These are phyloP conservation scores for Syncephalastrum sp. DNA, from an alignment of 371 early-diverging fungal genomes.

Conservation along the genomic window DNA sequence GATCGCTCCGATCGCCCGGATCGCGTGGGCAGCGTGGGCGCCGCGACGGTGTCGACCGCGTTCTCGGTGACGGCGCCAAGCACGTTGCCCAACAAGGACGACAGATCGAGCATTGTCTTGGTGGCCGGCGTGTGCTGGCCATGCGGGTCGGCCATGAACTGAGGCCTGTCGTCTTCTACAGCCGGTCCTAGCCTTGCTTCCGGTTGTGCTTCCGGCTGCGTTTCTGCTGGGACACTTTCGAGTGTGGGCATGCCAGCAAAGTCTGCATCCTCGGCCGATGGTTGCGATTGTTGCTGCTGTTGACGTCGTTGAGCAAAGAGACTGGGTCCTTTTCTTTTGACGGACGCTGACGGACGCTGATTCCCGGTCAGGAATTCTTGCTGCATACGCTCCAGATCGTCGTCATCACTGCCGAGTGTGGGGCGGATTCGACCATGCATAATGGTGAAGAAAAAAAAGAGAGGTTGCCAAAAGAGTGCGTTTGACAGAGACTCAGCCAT, in stretches of 20 bases:
- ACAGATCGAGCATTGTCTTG: conserved; percentile 47
- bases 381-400: conserved; percentile 60
- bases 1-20: conserved; percentile 15
- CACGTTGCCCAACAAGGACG: conserved; percentile 45
- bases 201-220: conserved; percentile 1
- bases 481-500: conserved; percentile 3
- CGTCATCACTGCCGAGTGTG: conserved; percentile 8
- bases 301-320: conserved; percentile 40
- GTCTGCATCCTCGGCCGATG: background rate
- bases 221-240: conserved; percentile 7
- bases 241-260: conserved; percentile 20
- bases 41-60: conserved; percentile 19
- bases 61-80: conserved; percentile 54
- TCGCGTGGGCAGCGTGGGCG: conserved; percentile 23
- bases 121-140: conserved; percentile 26
- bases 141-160: too few relatives aligned
- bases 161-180: too few relatives aligned
- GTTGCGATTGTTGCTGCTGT: background rate
- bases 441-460: background rate
- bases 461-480: background rate
- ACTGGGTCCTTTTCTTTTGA: conserved; percentile 34
- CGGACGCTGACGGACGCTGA: conserved; percentile 49
- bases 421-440: conserved; percentile 28
- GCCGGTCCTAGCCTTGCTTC: too few relatives aligned
- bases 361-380: conserved; percentile 49